These are phyloP conservation scores for Limnanthes douglasii DNA, from an alignment of 345 rosid genomes.

Conservation along the genomic window DNA sequence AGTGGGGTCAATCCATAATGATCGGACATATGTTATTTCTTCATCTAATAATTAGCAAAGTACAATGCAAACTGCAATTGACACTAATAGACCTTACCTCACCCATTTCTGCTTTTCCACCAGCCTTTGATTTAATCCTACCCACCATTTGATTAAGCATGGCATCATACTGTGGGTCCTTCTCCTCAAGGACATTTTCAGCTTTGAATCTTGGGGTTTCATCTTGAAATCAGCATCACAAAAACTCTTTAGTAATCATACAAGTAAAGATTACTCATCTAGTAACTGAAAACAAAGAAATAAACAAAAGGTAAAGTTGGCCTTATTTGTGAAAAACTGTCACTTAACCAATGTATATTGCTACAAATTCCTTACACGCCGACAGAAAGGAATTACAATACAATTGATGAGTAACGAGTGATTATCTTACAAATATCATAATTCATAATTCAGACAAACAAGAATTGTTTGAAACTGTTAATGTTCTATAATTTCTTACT, in stretches of 20 bases:
- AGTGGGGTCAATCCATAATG: too few species aligned
- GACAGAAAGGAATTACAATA: too few species aligned
- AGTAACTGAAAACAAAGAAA: neutral
- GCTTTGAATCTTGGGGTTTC: slow-evolving; percentile 15
- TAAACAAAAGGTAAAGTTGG: neutral
- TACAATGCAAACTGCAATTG: neutral
- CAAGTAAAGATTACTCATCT: neutral
- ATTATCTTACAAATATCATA: too few species aligned
- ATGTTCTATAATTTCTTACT: too few species aligned
- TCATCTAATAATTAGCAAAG: too few species aligned
- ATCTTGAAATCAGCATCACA: slow-evolving; percentile 16
- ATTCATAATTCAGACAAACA: too few species aligned
- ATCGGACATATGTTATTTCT: too few species aligned
- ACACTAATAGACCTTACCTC: slow-evolving; percentile 38
- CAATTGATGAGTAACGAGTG: too few species aligned
- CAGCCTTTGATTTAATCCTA: slow-evolving; percentile 62
- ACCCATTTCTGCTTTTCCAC: slow-evolving; percentile 78
- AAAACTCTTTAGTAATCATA: slow-evolving; percentile 1
- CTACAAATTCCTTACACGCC: too few species aligned
- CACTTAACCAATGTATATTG: too few species aligned
- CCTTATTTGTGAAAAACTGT: neutral
- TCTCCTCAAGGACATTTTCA: slow-evolving; percentile 46
- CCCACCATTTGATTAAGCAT: slow-evolving; percentile 92
- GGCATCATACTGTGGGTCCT: slow-evolving; percentile 54
- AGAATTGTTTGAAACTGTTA: too few species aligned